Conservation (phyloP, 139 green algal species). For the Chlamydomonas sphaeroides region DNA sequence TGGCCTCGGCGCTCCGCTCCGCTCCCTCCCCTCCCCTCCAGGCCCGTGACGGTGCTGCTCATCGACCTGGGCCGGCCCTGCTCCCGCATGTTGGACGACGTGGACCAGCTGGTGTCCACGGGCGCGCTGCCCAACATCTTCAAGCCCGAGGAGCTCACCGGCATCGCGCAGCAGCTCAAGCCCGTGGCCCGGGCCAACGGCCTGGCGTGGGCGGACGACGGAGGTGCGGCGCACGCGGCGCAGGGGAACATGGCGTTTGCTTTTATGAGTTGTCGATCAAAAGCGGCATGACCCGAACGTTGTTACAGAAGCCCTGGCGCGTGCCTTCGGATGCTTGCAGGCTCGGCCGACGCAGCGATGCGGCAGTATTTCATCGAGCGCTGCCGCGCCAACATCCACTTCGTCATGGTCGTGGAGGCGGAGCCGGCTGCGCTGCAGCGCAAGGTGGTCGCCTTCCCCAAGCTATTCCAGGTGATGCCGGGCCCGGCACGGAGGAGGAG, state of each 20-base stretch:
- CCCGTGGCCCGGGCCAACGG: conserved; percentile 42
- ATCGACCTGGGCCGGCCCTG: conserved; percentile 45
- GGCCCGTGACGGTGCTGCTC: conserved; percentile 41
- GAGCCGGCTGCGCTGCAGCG: conserved; percentile 38
- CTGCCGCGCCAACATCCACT: conserved; percentile 66
- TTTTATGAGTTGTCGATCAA: too few relatives aligned
- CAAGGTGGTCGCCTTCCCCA: conserved; percentile 49
- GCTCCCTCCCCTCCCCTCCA: background rate
- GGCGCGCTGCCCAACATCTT: conserved; percentile 48
- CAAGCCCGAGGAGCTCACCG: conserved; percentile 43
- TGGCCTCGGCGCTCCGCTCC: too few relatives aligned
- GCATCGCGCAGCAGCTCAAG: conserved; percentile 53
- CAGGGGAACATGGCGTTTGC: too few relatives aligned
- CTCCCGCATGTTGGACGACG: conserved; percentile 51
- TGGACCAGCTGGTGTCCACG: conserved; percentile 41
- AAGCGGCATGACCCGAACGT: too few relatives aligned
- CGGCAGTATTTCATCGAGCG: conserved; percentile 65
- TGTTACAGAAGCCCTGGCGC: too few relatives aligned
- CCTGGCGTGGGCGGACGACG: conserved; percentile 42
- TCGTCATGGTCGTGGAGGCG: conserved; percentile 48
- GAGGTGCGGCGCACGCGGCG: too few relatives aligned
- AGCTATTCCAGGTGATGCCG: conserved; percentile 53
- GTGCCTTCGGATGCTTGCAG: background rate
- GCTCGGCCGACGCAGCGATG: conserved; percentile 43
- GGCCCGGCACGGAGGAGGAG: too few relatives aligned